Evolutionary conservation across 1,284 basidiomycete genomes (phyloP), one percentile per base, ranked within the genome.

Genomic region (Kalmanozyma brasiliensis): DNA sequence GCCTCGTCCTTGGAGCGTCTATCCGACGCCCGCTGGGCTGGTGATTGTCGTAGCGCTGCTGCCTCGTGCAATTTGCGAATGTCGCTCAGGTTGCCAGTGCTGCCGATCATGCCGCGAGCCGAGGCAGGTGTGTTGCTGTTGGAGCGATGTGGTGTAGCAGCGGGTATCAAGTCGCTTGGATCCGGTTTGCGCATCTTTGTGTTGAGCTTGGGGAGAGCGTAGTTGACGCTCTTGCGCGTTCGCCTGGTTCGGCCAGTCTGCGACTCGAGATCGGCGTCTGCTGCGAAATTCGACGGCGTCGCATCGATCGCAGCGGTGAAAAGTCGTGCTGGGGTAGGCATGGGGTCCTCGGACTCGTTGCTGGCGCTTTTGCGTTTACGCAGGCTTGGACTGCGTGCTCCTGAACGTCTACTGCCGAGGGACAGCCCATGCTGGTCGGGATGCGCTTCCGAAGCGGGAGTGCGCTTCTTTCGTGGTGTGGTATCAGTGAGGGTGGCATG

Each of bases 181-280:
- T 81, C 79, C 2, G 80, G 80, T 43, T 80, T 81, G 34, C 80
- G 73, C 80, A 81, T 81, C 73, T 81, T 81, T 34, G 80, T 82
- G 55, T 82, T 82, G 44, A 82, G 73, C 42, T 82, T 82, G 3
- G 80, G 80, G 23, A 82, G 47, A 2, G 79, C 75, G 38, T 82
- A 82, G 49, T 82, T 82, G 60, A 82, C 61, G 52, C 74, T 78
- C 49, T 75, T 76, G 37, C 78, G 76, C 23, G 71, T 47, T 19
- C 78, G 67, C 13, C 75, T 43, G 1, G 67, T 49, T 8, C 68
- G 58, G 1, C 60, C 66, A 4, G 66, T 63, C 20, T 60, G 55
- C 4, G 56, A 44, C 4, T 59, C 59, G 13, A n/a, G 5, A 2
- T 61, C 60, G 10, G 20, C 34, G 8, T 62, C 49, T 6, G 29